Evolutionary conservation across 768 basidiomycete species (phyloP).

Genomic region (Tubosaeta sp.): DNA sequence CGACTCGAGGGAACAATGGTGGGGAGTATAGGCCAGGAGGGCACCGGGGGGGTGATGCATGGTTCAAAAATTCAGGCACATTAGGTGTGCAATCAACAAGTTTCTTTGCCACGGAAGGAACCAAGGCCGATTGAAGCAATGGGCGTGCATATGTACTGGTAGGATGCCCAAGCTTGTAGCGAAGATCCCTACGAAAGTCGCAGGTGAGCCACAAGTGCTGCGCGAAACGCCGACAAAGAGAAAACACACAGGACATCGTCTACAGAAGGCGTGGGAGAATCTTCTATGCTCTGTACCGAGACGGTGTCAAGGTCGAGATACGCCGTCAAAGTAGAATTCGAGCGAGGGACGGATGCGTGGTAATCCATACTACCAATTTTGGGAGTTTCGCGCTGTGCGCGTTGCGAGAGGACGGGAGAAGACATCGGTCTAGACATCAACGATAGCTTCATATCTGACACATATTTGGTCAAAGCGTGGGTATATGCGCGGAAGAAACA

Average conservation of each 20-base stretch:
- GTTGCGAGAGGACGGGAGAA: slow-evolving; percentile 41
- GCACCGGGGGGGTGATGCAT: slow-evolving; percentile 25
- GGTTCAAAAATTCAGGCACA: slow-evolving; percentile 30
- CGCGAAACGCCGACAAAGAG: neutral
- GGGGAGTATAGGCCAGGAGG: slow-evolving; percentile 31
- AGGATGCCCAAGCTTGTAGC: slow-evolving; percentile 25
- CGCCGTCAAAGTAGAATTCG: slow-evolving; percentile 17
- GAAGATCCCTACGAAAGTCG: slow-evolving; percentile 29
- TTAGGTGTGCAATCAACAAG: slow-evolving; percentile 11
- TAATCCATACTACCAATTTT: slow-evolving; percentile 30
- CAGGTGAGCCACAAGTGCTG: neutral
- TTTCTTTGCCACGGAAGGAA: slow-evolving; percentile 14
- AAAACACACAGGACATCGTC: slow-evolving; percentile 41
- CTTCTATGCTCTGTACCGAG: slow-evolving; percentile 28
- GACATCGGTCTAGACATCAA: slow-evolving; percentile 34
- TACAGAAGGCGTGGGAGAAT: slow-evolving; percentile 26
- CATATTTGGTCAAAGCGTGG: slow-evolving; percentile 1
- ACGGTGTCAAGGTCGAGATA: slow-evolving; percentile 24
- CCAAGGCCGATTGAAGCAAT: slow-evolving; percentile 27
- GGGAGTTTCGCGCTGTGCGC: slow-evolving; percentile 46
- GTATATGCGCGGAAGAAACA: slow-evolving; percentile 20
- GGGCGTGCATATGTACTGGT: slow-evolving; percentile 21
- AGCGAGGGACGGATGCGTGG: slow-evolving; percentile 25
- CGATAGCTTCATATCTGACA: slow-evolving; percentile 24
- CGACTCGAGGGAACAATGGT: slow-evolving; percentile 44